Percentiles rank a stretch among this genome's conserved stretches.
Evolutionary conservation across 2,329 filamentous ascomycete species (phyloP).

Genomic region (Pyricularia sp.): DNA sequence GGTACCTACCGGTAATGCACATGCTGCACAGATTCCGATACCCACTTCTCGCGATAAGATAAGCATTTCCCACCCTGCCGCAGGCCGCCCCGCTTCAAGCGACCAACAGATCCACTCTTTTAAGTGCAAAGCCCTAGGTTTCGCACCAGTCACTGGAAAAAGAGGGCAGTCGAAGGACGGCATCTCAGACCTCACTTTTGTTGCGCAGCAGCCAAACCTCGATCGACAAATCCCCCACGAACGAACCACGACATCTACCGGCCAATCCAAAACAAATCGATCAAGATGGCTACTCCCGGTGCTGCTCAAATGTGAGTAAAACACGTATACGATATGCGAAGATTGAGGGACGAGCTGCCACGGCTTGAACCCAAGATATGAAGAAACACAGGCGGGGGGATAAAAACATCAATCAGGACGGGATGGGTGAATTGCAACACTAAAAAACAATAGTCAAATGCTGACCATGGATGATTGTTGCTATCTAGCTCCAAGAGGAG

Average conservation of each 20-base stretch:
- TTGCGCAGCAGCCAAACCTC: not conserved
- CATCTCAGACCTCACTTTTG: not conserved
- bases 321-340: not conserved
- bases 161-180: not conserved
- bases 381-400: not conserved
- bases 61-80: not conserved
- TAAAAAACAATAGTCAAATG: not conserved
- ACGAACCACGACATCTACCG: not conserved
- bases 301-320: slow-evolving; percentile 44
- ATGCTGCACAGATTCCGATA: too few relatives aligned
- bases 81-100: not conserved
- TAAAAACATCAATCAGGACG: not conserved
- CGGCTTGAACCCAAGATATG: not conserved
- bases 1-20: too few relatives aligned
- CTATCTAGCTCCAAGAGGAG: slow-evolving; percentile 67
- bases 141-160: not conserved
- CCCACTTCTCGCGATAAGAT: too few relatives aligned
- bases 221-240: not conserved
- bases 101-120: not conserved
- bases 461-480: not conserved
- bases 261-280: not conserved
- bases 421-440: not conserved
- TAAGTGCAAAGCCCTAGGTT: not conserved
- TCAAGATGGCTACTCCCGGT: slow-evolving; percentile 47
- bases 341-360: slow-evolving; percentile 1